Evolutionary conservation across 164 flowering plant genomes (phyloP).

Genomic region (Houttuynia cordata): DNA sequence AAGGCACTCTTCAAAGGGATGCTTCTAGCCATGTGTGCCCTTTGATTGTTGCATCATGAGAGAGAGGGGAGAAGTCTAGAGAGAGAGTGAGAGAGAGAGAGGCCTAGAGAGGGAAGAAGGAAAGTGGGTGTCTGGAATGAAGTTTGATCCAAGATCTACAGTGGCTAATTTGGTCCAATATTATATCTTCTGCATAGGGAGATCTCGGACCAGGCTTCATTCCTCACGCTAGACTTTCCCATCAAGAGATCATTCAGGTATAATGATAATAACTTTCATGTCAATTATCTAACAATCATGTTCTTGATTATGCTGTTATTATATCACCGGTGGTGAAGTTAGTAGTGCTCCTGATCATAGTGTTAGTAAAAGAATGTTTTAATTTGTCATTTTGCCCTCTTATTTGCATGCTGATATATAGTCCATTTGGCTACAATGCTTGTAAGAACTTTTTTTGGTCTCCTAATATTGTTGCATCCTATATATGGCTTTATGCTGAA

Average conservation of each 20-base stretch:
- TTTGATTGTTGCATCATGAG: constrained; percentile 27
- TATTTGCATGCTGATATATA: background rate
- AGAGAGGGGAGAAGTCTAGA: constrained; percentile 9
- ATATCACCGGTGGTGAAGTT: background rate
- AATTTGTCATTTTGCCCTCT: background rate
- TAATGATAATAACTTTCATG: background rate
- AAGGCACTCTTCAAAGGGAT: background rate
- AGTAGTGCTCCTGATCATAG: no score
- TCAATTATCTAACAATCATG: no score
- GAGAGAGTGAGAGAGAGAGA: no score
- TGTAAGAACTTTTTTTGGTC: no score
- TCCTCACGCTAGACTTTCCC: constrained; percentile 51
- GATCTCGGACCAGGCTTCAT: constrained; percentile 99
- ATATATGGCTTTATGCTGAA: no score
- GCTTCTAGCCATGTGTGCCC: constrained; percentile 5
- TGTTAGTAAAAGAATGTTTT: background rate
- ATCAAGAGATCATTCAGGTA: background rate
- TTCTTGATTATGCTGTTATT: no score
- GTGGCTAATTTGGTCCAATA: no score
- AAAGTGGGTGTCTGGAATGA: constrained; percentile 58
- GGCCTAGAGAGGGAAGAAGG: constrained; percentile 12
- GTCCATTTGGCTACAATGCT: background rate
- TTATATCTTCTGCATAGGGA: no score
- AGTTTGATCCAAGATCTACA: constrained; percentile 67
- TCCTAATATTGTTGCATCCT: no score